Evolutionary conservation across 176 grass and related monocot species (phyloP).

Genomic region (Triticum dicoccoides): DNA sequence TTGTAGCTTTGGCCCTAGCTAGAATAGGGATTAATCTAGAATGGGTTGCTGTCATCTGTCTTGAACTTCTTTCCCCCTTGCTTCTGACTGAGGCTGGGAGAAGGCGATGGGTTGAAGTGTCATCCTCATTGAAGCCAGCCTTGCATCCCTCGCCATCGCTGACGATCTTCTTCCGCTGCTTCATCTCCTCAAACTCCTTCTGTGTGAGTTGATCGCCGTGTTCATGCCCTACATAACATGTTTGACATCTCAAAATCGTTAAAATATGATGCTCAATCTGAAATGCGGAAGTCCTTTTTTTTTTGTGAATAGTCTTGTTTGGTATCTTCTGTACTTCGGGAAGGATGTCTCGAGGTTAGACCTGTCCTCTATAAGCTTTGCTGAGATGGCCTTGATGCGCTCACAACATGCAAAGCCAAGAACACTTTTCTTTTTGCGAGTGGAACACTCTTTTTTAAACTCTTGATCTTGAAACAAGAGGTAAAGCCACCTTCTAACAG

Average conservation of each 20-base stretch:
- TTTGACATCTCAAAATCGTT: background rate
- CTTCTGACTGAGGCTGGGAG: slow-evolving; percentile 10
- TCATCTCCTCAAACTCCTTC: slow-evolving; percentile 68
- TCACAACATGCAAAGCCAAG: too few species aligned
- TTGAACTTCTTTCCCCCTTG: background rate
- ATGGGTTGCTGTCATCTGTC: slow-evolving; percentile 17
- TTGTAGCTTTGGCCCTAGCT: slow-evolving; percentile 27
- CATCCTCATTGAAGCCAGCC: slow-evolving; percentile 59
- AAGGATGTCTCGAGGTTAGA: slow-evolving; percentile 74
- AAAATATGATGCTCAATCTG: background rate
- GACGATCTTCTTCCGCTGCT: slow-evolving; percentile 19
- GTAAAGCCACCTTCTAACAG: background rate
- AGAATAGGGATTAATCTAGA: background rate
- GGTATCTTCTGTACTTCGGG: slow-evolving; percentile 35
- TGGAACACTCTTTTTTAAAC: too few species aligned
- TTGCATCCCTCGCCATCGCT: slow-evolving; percentile 17
- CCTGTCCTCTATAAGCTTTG: slow-evolving; percentile 57
- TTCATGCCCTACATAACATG: slow-evolving; percentile 65
- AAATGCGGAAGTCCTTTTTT: background rate
- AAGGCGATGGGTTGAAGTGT: slow-evolving; percentile 51
- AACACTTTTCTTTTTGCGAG: too few species aligned
- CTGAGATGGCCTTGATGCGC: slow-evolving; percentile 66
- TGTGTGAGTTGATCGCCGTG: slow-evolving; percentile 57
- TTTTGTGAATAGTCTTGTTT: background rate
- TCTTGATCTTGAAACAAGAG: background rate